phyloP scores from a whole-genome alignment of 1,284 basidiomycete genomes.

The Amylostereum chailletii region DNA sequence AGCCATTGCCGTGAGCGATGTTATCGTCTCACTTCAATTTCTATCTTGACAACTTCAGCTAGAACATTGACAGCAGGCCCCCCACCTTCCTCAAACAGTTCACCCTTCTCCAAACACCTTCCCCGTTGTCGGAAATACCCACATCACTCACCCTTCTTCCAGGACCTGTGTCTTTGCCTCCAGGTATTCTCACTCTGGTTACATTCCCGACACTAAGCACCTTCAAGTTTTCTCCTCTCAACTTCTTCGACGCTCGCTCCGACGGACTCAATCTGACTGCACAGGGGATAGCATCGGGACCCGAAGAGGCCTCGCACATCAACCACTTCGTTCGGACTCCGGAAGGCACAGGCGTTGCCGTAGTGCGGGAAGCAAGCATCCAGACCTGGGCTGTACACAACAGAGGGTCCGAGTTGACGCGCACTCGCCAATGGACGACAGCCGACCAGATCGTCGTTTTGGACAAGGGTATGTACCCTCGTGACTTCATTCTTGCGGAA shows the following conservation, averaged over 20 bases:
- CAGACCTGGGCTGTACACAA: conserved; percentile 54
- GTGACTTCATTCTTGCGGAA: not conserved
- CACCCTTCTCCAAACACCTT: conserved; percentile 56
- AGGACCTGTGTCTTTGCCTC: conserved; percentile 23
- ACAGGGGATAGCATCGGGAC: conserved; percentile 27
- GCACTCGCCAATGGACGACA: conserved; percentile 35
- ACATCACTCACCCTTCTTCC: conserved; percentile 47
- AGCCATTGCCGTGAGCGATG: conserved; percentile 59
- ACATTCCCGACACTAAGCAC: conserved; percentile 52
- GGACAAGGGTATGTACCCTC: conserved; percentile 39
- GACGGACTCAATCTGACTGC: conserved; percentile 39
- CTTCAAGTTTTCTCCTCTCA: conserved; percentile 42
- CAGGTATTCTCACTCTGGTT: conserved; percentile 40
- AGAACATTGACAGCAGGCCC: conserved; percentile 86
- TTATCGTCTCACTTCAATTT: not conserved
- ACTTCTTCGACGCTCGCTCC: conserved; percentile 51
- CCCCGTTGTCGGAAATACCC: conserved; percentile 36
- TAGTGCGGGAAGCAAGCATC: conserved; percentile 47
- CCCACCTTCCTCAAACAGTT: conserved; percentile 79
- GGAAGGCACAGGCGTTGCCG: conserved; percentile 64
- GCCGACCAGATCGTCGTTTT: conserved; percentile 62
- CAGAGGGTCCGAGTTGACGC: conserved; percentile 34
- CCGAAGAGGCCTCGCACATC: conserved; percentile 43
- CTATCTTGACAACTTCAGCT: not conserved
- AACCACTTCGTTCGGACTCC: conserved; percentile 63